Percentiles rank a stretch among this genome's conserved stretches.
phyloP scores from a whole-genome alignment of 2,329 filamentous ascomycete species.

The Corinectria fuckeliana region DNA sequence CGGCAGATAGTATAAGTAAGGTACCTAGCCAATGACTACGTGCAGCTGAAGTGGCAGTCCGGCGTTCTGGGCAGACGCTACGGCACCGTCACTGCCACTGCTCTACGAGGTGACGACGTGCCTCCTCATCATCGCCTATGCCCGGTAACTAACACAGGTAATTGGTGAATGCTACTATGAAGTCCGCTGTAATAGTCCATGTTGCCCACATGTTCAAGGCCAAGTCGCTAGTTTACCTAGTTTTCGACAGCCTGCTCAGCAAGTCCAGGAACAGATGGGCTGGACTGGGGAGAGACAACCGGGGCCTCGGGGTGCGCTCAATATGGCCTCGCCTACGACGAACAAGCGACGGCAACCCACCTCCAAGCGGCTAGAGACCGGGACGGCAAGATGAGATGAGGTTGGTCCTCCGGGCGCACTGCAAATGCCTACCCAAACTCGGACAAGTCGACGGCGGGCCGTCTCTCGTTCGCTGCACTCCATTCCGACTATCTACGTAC shows the following conservation, averaged over 20 bases:
- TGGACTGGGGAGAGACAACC: neutral
- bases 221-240: neutral
- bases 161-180: neutral
- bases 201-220: neutral
- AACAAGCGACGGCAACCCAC: constrained; percentile 1
- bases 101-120: neutral
- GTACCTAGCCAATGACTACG: neutral
- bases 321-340: neutral
- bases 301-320: neutral
- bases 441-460: neutral
- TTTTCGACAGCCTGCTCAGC: neutral
- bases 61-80: constrained; percentile 7
- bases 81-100: neutral
- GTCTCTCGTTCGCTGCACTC: neutral
- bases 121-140: neutral
- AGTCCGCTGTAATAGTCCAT: neutral
- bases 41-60: constrained; percentile 2
- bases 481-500: no score
- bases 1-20: neutral
- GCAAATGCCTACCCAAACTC: neutral
- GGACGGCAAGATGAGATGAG: constrained; percentile 1
- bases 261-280: neutral
- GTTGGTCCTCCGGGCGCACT: neutral
- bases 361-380: neutral
- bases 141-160: neutral